These are phyloP conservation scores for Ceratobasidium sp. DNA, from an alignment of 1,284 basidiomycete genomes.

Conservation along the genomic window DNA sequence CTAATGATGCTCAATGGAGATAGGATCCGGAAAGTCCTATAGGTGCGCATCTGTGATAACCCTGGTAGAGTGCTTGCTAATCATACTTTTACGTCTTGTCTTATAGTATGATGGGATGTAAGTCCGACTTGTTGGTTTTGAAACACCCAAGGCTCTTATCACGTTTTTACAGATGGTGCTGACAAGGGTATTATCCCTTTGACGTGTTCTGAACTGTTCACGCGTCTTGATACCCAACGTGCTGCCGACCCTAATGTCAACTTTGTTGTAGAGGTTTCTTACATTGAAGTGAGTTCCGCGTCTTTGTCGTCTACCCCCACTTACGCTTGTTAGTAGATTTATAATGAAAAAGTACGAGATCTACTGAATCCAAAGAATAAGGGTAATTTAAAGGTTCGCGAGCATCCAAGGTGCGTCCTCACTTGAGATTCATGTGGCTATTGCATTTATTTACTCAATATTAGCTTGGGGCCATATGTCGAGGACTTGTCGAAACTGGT, in stretches of 20 bases:
- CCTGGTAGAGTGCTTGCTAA: neutral
- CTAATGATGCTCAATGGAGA: conserved; percentile 23
- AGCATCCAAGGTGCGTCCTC: conserved; percentile 80
- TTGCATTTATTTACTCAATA: conserved; percentile 1
- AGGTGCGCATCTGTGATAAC: conserved; percentile 66
- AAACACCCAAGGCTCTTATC: conserved; percentile 48
- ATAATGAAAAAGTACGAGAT: conserved; percentile 98
- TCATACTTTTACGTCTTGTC: conserved; percentile 49
- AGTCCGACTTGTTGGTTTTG: conserved; percentile 58
- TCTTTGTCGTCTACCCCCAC: neutral
- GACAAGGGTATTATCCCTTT: conserved; percentile 99
- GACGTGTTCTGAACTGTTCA: conserved; percentile 93
- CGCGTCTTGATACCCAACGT: conserved; percentile 79
- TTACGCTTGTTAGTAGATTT: conserved; percentile 71
- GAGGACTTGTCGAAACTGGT: conserved; percentile 96
- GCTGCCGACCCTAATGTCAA: conserved; percentile 75
- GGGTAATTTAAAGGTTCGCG: conserved; percentile 94
- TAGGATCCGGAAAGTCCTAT: conserved; percentile 90
- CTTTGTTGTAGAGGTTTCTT: conserved; percentile 96
- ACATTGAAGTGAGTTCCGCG: conserved; percentile 83
- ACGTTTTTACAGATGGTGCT: conserved; percentile 76
- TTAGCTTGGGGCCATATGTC: conserved; percentile 89
- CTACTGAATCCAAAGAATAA: conserved; percentile 97
- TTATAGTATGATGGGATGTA: conserved; percentile 97
- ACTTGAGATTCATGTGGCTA: conserved; percentile 1